Evolutionary conservation across 2,329 filamentous ascomycete species (phyloP), one percentile per base, ranked within the genome.

Genomic region (Corniculantispora saksenae): DNA sequence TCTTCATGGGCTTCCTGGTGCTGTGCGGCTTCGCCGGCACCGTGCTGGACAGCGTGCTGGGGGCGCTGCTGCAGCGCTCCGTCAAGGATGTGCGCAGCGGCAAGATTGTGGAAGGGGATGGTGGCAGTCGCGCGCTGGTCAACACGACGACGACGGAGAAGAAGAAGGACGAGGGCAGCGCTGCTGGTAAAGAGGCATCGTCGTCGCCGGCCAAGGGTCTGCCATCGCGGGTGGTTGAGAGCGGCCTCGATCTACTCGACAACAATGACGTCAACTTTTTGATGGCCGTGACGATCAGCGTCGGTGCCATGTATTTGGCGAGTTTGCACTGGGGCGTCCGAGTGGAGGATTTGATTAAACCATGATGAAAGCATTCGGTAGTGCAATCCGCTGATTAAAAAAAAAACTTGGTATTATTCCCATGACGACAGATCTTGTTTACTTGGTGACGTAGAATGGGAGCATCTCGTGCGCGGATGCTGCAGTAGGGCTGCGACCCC

Each of bases 221-320:
- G 75, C 85, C 89, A 66, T 89, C 88, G 60, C 81, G 90, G 21
- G 80, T 88, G 6, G 78, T 89, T 8, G 87, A 91, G 77, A 90
- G 82, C 70, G 93, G 74, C 59, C 82, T 79, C 86, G 86, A 97
- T 74, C 76, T 96, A 67, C 81, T 99, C 65, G 93, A 97, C 77
- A 99, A 99, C 77, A 99, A 99, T 76, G 91, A 92, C 63, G 93
- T 99, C 71, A 99, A 99, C 76, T 87, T 97, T 65, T 76, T 94
- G 64, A 98, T 97, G 94, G 94, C 94, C 0, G 83, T 87, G 17
- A 82, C 83, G 5, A 94, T 97, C 86, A 97, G 92, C 74, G 69
- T 93, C 21, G 86, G 89, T 5, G 91, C 89, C 5, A 96, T 98
- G 87, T 81, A 79, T 0, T 77, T 86, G 40, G 88, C 85, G 35